Conservation (phyloP, 164 flowering plant genomes). For the Dillenia turbinata region DNA sequence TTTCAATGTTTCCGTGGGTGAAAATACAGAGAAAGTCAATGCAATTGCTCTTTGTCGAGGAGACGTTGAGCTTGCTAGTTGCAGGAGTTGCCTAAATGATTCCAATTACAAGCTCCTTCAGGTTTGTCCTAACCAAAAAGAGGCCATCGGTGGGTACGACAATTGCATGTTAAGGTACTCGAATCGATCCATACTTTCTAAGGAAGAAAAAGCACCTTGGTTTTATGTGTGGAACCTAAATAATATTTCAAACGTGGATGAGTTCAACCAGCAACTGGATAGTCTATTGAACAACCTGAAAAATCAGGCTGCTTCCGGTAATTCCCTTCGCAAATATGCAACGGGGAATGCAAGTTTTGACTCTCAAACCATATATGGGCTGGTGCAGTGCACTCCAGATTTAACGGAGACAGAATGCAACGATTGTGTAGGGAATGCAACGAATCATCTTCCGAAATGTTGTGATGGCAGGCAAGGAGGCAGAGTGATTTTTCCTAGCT, state of each 20-base stretch:
- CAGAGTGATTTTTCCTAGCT: conserved; percentile 25
- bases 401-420: conserved; percentile 11
- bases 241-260: too few species aligned
- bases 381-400: conserved; percentile 35
- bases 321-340: too few species aligned
- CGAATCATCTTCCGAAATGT: conserved; percentile 1
- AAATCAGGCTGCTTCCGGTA: too few species aligned
- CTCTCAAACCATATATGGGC: conserved; percentile 16
- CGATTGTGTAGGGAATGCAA: conserved; percentile 11
- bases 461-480: conserved; percentile 21
- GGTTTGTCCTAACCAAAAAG: conserved; percentile 17
- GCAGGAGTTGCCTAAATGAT: conserved; percentile 17
- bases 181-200: too few species aligned
- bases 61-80: conserved; percentile 15
- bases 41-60: conserved; percentile 32
- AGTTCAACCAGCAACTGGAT: too few species aligned
- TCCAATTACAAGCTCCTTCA: neutral
- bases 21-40: conserved; percentile 14
- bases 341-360: neutral
- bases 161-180: too few species aligned
- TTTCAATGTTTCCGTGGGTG: neutral
- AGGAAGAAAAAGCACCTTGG: too few species aligned
- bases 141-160: conserved; percentile 22
- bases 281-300: too few species aligned
- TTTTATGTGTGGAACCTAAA: too few species aligned